Conservation (phyloP, 78 protist species). For the Chrysochromulina tobinii region DNA sequence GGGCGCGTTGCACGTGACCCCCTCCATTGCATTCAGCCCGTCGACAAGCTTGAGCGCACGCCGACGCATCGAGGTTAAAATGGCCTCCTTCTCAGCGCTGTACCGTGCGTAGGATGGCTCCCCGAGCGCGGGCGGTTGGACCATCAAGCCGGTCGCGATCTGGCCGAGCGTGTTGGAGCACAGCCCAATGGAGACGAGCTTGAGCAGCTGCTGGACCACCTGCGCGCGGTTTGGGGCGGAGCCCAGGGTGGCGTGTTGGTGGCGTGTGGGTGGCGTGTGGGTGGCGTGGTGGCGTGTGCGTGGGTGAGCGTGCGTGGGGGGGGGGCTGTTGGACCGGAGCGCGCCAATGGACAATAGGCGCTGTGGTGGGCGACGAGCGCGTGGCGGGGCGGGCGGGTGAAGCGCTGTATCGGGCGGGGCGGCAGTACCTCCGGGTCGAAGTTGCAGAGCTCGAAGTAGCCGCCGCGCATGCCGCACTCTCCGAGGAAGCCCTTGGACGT, state of each 20-base stretch:
- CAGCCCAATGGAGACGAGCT: constrained; percentile 84
- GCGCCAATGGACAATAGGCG: too few relatives aligned
- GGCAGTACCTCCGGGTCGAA: not conserved
- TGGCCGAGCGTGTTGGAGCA: constrained; percentile 68
- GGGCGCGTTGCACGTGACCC: constrained; percentile 76
- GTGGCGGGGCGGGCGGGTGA: too few relatives aligned
- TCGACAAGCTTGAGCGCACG: not conserved
- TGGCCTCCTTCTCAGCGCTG: constrained; percentile 65
- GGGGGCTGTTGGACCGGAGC: too few relatives aligned
- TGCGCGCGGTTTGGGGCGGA: constrained; percentile 17
- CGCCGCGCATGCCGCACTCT: constrained; percentile 81
- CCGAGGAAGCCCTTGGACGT: constrained; percentile 98
- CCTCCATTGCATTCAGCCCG: constrained; percentile 79
- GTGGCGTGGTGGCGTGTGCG: not conserved
- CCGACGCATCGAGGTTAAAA: constrained; percentile 54
- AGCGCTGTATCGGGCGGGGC: too few relatives aligned
- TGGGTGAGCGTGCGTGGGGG: not conserved
- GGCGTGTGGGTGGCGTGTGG: not conserved
- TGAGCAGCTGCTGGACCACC: constrained; percentile 80
- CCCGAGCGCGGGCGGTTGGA: constrained; percentile 90
- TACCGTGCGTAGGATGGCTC: constrained; percentile 67
- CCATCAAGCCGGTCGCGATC: constrained; percentile 63
- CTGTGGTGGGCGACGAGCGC: too few relatives aligned
- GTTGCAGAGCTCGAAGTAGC: constrained; percentile 6
- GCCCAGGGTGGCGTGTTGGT: too few relatives aligned